Conservation (phyloP, 768 basidiomycete genomes). For the Collybia sp. region DNA sequence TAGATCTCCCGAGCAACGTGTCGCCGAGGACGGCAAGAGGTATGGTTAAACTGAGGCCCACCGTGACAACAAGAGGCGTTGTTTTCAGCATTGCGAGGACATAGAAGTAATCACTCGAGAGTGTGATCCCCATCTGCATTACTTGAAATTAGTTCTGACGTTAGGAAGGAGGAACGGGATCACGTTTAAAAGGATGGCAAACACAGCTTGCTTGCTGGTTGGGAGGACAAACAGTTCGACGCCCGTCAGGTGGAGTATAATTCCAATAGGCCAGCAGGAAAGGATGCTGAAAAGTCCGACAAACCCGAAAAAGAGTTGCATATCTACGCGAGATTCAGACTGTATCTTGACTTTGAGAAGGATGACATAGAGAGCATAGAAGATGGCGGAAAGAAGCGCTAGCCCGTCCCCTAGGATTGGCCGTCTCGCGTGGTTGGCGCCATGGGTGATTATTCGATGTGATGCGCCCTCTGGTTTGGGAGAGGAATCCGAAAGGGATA, state of each 20-base stretch:
- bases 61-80: constrained; percentile 90
- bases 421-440: constrained; percentile 16
- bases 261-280: constrained; percentile 68
- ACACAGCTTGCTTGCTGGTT: constrained; percentile 36
- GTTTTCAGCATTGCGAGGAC: constrained; percentile 95
- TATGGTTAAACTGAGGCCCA: constrained; percentile 89
- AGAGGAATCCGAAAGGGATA: constrained; percentile 80
- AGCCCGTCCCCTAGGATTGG: constrained; percentile 75
- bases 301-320: constrained; percentile 94
- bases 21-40: constrained; percentile 87
- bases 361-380: constrained; percentile 86
- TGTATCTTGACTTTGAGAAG: constrained; percentile 85
- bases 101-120: constrained; percentile 80
- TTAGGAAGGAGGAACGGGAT: constrained; percentile 13
- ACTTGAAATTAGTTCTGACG: constrained; percentile 32
- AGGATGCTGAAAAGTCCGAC: constrained; percentile 86
- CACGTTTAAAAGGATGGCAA: constrained; percentile 54
- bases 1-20: constrained; percentile 53
- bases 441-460: constrained; percentile 3
- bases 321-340: constrained; percentile 79
- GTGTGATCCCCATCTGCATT: constrained; percentile 71
- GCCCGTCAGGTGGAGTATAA: constrained; percentile 70
- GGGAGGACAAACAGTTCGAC: constrained; percentile 77
- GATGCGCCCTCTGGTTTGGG: not conserved
- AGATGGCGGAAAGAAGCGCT: constrained; percentile 81